Evolutionary conservation across 1,139 yeast species (phyloP).

Genomic region (Zygosaccharomyces sapae): DNA sequence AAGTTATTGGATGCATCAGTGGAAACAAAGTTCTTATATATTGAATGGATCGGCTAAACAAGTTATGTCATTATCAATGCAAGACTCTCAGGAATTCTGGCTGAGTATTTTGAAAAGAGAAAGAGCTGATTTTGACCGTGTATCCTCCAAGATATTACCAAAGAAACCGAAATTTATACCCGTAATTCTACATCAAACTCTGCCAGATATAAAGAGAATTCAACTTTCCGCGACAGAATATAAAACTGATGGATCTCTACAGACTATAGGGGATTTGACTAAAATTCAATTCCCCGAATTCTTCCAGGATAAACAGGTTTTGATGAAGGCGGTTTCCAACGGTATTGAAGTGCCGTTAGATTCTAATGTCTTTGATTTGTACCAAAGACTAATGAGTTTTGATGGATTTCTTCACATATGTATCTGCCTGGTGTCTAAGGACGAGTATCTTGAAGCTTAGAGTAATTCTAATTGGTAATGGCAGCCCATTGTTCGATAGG

Average conservation of each 20-base stretch:
- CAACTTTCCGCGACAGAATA: conserved; percentile 42
- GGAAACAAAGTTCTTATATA: conserved; percentile 75
- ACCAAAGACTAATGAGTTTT: conserved; percentile 51
- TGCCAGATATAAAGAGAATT: conserved; percentile 40
- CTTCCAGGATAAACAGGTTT: conserved; percentile 37
- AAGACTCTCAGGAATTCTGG: conserved; percentile 57
- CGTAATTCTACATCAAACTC: conserved; percentile 52
- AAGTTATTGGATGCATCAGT: conserved; percentile 64
- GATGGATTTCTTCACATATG: conserved; percentile 74
- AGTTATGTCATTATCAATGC: conserved; percentile 67
- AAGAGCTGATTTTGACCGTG: conserved; percentile 36
- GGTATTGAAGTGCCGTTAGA: conserved; percentile 55
- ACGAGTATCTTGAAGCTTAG: conserved; percentile 3
- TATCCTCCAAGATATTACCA: conserved; percentile 41
- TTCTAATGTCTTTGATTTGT: conserved; percentile 50
- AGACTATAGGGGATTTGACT: conserved; percentile 44
- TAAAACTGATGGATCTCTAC: conserved; percentile 19
- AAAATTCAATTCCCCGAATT: conserved; percentile 44
- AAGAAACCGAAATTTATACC: conserved; percentile 47
- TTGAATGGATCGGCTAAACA: conserved; percentile 69
- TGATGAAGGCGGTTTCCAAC: conserved; percentile 52
- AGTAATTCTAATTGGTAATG: too few species aligned
- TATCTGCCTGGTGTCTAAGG: conserved; percentile 9
- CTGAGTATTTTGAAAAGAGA: conserved; percentile 41
- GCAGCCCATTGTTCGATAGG: too few species aligned